Evolutionary conservation across 2,329 filamentous ascomycete genomes (phyloP).

Genomic region (Nectriaceae sp.): DNA sequence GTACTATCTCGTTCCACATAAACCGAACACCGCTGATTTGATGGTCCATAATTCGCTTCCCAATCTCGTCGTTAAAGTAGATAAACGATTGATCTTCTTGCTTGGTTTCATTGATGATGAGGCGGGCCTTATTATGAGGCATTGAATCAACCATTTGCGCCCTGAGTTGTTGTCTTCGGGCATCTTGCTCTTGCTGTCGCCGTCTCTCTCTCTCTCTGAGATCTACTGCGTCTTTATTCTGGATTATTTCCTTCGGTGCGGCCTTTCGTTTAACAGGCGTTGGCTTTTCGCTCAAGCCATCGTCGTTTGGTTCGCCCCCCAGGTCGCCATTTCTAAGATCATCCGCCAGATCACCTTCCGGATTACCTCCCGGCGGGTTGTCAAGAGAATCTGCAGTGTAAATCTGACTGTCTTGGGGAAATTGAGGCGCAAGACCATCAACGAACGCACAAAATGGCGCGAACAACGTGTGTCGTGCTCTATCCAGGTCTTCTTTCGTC

Average conservation of each 20-base stretch:
- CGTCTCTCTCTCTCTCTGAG: conserved; percentile 57
- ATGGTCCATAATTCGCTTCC: conserved; percentile 70
- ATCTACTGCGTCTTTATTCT: conserved; percentile 44
- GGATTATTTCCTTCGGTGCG: conserved; percentile 34
- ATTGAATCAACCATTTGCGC: conserved; percentile 44
- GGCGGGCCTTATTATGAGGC: conserved; percentile 46
- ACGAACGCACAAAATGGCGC: conserved; percentile 31
- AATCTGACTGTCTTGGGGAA: conserved; percentile 37
- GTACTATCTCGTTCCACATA: conserved; percentile 82
- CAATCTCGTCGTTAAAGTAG: conserved; percentile 66
- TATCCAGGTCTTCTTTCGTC: conserved; percentile 17
- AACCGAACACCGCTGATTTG: conserved; percentile 83
- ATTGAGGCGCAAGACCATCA: conserved; percentile 22
- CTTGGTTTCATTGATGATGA: conserved; percentile 70
- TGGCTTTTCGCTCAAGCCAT: conserved; percentile 6
- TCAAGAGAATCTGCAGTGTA: conserved; percentile 27
- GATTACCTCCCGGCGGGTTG: no score
- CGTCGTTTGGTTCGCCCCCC: conserved; percentile 17
- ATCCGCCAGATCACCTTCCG: conserved; percentile 13
- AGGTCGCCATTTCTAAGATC: conserved; percentile 8
- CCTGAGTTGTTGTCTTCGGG: conserved; percentile 50
- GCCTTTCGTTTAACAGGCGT: conserved; percentile 21
- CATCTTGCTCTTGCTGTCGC: conserved; percentile 56
- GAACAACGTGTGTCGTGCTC: conserved; percentile 15
- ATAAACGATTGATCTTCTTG: conserved; percentile 61